Evolutionary conservation across 345 rosid species (phyloP), one percentile per base, ranked within the genome.

Genomic region (Hypericum perforatum): DNA sequence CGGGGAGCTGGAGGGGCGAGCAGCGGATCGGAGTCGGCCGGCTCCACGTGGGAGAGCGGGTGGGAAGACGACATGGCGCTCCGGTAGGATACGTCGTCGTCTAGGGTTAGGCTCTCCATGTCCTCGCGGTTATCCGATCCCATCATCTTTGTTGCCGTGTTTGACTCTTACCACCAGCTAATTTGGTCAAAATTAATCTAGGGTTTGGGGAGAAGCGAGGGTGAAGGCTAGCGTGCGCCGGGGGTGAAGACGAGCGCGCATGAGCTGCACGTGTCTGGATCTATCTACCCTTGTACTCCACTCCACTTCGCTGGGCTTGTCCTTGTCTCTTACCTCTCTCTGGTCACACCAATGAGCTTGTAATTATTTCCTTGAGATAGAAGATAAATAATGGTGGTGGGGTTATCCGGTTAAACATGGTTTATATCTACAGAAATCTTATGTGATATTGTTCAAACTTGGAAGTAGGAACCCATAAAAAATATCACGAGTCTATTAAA

Each of bases 1-100:
- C 74, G 54, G 61, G 68, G 52, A 49, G 64, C 65, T 0, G 80
- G 61, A 37, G 82, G 80, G 36, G 83, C 55, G 53, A 75, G 73
- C n/a, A 92, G 69, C 3, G 96, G 96, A 80, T 91, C 96, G 9
- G 82, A 82, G 42, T 82, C 85, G 5, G 87, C 79, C 5, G 89
- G 82, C 49, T 61, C 16, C 50, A 71, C 53, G 49, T 83, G 60
- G 5, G 82, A 77, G 62, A 79, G 79, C 8, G 80, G 88, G 52
- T 87, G 84, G 48, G 71, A 79, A 7, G 90, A 72, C 9, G 89
- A 80, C 69, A 60, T 66, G 51, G 89, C 84, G 68, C 82, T 84
- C 3, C 86, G 88, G 56, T 74, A 85, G 2, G 32, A 22, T 1
- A 22, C 32, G 32, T 22, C 32, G 32, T 73, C 78, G 60, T 78